These are phyloP conservation scores for Beauveria pseudobassiana DNA, from an alignment of 2,329 filamentous ascomycete genomes.

Conservation along the genomic window DNA sequence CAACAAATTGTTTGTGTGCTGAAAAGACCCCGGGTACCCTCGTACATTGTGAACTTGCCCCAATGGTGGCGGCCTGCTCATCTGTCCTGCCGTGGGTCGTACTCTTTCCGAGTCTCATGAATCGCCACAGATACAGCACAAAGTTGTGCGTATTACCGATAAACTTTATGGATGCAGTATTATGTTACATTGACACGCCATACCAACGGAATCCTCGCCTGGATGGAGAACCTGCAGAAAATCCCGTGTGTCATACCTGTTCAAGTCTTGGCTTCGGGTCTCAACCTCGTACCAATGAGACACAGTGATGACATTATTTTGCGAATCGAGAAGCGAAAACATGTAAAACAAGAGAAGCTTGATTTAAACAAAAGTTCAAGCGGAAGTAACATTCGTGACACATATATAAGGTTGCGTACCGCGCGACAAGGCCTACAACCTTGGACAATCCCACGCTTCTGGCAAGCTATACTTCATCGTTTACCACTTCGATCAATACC, in stretches of 20 bases:
- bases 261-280: neutral
- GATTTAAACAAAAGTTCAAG: no score
- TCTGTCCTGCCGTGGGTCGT: neutral
- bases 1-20: no score
- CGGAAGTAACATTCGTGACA: no score
- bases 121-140: neutral
- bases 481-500: neutral
- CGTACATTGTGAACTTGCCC: no score
- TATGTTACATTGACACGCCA: neutral
- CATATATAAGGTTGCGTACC: no score
- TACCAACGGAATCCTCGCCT: neutral
- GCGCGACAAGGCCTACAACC: no score
- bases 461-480: neutral
- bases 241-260: no score
- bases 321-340: no score
- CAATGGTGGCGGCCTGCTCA: neutral
- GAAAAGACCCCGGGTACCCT: no score
- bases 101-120: neutral
- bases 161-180: neutral
- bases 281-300: neutral
- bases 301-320: neutral
- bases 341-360: no score
- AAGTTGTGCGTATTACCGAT: neutral
- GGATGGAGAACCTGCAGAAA: neutral
- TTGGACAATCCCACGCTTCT: neutral